A percentile compares a stretch with the other conserved stretches of the same genome.
These are phyloP conservation scores for Eimeria maxima DNA, from an alignment of 169 alveolate species.

Conservation along the genomic window DNA sequence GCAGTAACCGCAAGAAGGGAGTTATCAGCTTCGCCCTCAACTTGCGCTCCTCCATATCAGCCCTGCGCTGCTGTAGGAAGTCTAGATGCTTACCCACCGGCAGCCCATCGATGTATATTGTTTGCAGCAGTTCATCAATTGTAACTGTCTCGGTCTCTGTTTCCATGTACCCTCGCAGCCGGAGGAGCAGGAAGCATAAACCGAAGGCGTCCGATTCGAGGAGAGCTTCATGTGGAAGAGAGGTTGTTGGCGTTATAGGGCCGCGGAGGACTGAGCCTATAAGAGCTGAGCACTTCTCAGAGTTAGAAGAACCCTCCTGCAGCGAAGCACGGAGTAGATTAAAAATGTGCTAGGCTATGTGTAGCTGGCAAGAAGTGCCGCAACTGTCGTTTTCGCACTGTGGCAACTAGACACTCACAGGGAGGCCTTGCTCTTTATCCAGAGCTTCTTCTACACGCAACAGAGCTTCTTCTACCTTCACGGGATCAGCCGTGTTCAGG, in stretches of 20 bases:
- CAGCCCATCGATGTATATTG: slow-evolving; percentile 15
- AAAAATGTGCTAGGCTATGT: too few relatives aligned
- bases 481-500: slow-evolving; percentile 5
- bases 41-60: slow-evolving; percentile 40
- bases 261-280: background rate
- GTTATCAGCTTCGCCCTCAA: background rate
- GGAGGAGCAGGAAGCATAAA: background rate
- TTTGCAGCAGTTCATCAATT: slow-evolving; percentile 27
- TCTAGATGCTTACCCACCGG: slow-evolving; percentile 5
- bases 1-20: background rate
- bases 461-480: background rate
- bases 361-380: too few relatives aligned
- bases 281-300: background rate
- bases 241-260: background rate
- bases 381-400: too few relatives aligned
- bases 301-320: slow-evolving; percentile 24
- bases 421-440: background rate
- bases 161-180: background rate
- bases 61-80: slow-evolving; percentile 36
- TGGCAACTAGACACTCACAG: background rate
- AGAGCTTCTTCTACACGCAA: background rate
- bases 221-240: background rate
- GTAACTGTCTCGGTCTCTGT: background rate
- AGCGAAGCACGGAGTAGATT: background rate
- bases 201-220: slow-evolving; percentile 22